Percentiles rank a stretch among this genome's conserved stretches.
Evolutionary conservation across 192 early-diverging fungal genomes (phyloP).

Genomic region (Podila clonocystis): DNA sequence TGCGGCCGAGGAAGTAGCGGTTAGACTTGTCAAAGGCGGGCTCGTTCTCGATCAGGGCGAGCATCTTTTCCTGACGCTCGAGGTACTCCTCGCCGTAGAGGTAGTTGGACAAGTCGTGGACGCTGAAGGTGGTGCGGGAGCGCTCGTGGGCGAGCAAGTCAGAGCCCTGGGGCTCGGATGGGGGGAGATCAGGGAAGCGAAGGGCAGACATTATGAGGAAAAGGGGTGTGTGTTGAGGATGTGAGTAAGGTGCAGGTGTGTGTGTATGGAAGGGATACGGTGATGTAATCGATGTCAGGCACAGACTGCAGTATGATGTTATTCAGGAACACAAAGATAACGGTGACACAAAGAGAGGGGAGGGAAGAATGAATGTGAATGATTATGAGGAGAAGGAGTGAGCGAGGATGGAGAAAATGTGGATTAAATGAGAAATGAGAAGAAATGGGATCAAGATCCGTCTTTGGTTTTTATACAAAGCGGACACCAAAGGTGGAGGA

Average conservation of each 20-base stretch:
- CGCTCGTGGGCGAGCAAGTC: slow-evolving; percentile 73
- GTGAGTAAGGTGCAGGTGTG: neutral
- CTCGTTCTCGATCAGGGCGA: slow-evolving; percentile 71
- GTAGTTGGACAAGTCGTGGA: slow-evolving; percentile 71
- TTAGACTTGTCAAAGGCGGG: slow-evolving; percentile 77
- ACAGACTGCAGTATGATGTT: slow-evolving; percentile 4
- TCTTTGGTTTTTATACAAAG: too few species aligned
- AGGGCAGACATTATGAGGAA: slow-evolving; percentile 55
- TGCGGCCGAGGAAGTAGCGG: slow-evolving; percentile 76
- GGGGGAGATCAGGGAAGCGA: slow-evolving; percentile 47
- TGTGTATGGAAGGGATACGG: neutral
- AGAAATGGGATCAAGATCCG: neutral
- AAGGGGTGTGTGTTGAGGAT: neutral
- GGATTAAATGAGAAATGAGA: neutral
- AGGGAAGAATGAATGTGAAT: neutral
- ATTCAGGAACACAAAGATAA: neutral
- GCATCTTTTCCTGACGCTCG: slow-evolving; percentile 62
- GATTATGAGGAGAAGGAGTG: neutral
- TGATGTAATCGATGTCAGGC: neutral
- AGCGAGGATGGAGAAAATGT: neutral
- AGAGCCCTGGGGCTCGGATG: slow-evolving; percentile 58
- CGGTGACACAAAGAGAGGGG: neutral
- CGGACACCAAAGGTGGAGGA: neutral
- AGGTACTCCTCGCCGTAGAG: slow-evolving; percentile 76
- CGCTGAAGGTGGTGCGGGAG: slow-evolving; percentile 68